These are phyloP conservation scores for Aspergillus flavus DNA, from an alignment of 2,329 filamentous ascomycete species.

Conservation along the genomic window DNA sequence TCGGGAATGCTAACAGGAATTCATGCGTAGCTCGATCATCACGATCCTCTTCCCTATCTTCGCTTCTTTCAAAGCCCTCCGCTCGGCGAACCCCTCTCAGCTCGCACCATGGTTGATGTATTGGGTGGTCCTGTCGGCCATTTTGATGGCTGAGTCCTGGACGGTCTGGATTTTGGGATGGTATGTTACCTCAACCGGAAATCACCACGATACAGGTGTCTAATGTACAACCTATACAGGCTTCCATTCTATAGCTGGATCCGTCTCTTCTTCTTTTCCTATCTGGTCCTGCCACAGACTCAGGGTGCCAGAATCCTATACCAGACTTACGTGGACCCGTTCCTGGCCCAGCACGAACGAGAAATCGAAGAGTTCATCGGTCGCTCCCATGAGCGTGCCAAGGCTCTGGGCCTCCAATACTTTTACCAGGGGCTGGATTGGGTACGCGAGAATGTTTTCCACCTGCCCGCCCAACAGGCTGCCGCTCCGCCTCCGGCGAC, in stretches of 20 bases:
- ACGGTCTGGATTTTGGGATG: conserved; percentile 83
- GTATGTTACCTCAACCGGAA: conserved; percentile 44
- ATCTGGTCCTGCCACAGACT: conserved; percentile 96
- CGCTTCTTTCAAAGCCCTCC: conserved; percentile 96
- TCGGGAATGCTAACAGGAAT: conserved; percentile 15
- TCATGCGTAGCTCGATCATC: conserved; percentile 67
- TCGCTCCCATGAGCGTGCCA: conserved; percentile 75
- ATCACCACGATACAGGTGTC: not conserved
- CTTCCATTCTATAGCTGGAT: conserved; percentile 93
- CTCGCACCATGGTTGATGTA: conserved; percentile 99
- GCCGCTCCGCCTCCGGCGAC: conserved; percentile 49
- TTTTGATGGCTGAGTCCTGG: conserved; percentile 82
- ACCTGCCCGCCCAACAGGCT: conserved; percentile 65
- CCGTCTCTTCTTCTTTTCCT: conserved; percentile 82
- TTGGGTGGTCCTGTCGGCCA: conserved; percentile 88
- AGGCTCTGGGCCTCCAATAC: conserved; percentile 74
- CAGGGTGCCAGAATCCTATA: conserved; percentile 89
- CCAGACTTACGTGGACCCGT: conserved; percentile 81
- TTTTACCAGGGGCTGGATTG: conserved; percentile 71
- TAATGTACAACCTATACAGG: conserved; percentile 52
- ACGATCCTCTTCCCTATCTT: conserved; percentile 95
- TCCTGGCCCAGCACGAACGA: conserved; percentile 80
- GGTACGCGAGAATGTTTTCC: conserved; percentile 76
- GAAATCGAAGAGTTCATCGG: conserved; percentile 91
- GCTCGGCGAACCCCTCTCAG: conserved; percentile 84